Evolutionary conservation across 2,329 filamentous ascomycete species (phyloP).

Genomic region (Aspergillus novofumigatus): DNA sequence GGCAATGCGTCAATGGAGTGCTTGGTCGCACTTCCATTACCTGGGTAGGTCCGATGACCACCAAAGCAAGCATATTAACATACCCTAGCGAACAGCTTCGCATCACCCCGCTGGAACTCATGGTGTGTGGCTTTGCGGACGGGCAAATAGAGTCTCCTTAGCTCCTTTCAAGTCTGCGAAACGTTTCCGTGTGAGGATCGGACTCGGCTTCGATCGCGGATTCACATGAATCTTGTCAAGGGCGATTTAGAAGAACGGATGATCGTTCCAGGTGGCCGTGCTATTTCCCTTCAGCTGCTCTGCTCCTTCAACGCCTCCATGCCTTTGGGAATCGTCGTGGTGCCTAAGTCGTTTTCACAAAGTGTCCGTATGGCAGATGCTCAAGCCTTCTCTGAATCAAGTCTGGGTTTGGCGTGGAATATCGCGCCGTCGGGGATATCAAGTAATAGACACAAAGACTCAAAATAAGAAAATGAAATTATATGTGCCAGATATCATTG

Average conservation of each 20-base stretch:
- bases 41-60: conserved; percentile 7
- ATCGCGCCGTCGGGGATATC: not conserved
- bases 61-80: conserved; percentile 37
- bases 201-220: not conserved
- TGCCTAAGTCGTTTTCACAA: not conserved
- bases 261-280: conserved; percentile 6
- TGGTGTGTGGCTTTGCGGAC: conserved; percentile 32
- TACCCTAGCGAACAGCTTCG: conserved; percentile 98
- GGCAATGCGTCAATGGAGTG: not conserved
- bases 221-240: conserved; percentile 17
- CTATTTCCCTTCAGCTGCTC: conserved; percentile 17
- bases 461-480: not conserved
- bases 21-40: conserved; percentile 3
- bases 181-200: not conserved
- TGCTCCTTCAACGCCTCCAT: conserved; percentile 20
- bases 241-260: conserved; percentile 2
- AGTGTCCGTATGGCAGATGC: not conserved
- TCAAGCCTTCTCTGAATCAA: not conserved
- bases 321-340: conserved; percentile 6
- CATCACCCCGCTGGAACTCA: conserved; percentile 80
- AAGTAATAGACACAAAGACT: not conserved
- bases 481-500: not conserved
- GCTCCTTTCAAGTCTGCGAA: not conserved
- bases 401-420: not conserved
- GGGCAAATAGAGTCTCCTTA: conserved; percentile 4